These are phyloP conservation scores for Chrysanthemum makinoi DNA, from an alignment of 129 eudicot genomes.

Conservation along the genomic window DNA sequence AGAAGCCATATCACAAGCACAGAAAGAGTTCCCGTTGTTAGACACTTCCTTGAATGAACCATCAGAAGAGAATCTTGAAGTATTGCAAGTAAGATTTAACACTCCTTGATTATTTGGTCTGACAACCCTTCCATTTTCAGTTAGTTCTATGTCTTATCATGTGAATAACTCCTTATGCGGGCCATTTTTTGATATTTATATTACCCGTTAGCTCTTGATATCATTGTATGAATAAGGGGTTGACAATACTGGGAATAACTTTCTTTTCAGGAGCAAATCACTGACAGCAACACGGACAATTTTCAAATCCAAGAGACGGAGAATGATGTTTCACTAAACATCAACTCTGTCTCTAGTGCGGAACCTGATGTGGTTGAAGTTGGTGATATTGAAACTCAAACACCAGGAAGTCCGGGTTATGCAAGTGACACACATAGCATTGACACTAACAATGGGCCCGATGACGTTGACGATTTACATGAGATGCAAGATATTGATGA, in stretches of 20 bases:
- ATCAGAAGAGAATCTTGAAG: constrained; percentile 31
- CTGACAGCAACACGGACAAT: constrained; percentile 22
- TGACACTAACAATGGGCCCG: constrained; percentile 23
- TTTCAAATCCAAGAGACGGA: constrained; percentile 33
- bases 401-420: constrained; percentile 27
- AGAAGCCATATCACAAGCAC: constrained; percentile 24
- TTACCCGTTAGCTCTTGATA: no score
- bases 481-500: constrained; percentile 70
- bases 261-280: constrained; percentile 29
- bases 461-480: constrained; percentile 42
- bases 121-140: constrained; percentile 14
- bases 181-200: no score
- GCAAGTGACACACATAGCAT: constrained; percentile 25
- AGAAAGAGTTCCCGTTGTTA: constrained; percentile 30
- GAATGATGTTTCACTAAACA: constrained; percentile 7
- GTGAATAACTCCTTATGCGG: no score
- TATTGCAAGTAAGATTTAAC: constrained; percentile 31
- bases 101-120: not conserved
- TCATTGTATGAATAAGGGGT: constrained; percentile 15
- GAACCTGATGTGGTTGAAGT: constrained; percentile 26
- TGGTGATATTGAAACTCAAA: constrained; percentile 32
- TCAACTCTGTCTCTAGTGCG: constrained; percentile 21
- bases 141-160: not conserved
- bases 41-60: constrained; percentile 25
- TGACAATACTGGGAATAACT: constrained; percentile 23